phyloP scores from a whole-genome alignment of 2,329 filamentous ascomycete species.

The Zarea fungicola region DNA sequence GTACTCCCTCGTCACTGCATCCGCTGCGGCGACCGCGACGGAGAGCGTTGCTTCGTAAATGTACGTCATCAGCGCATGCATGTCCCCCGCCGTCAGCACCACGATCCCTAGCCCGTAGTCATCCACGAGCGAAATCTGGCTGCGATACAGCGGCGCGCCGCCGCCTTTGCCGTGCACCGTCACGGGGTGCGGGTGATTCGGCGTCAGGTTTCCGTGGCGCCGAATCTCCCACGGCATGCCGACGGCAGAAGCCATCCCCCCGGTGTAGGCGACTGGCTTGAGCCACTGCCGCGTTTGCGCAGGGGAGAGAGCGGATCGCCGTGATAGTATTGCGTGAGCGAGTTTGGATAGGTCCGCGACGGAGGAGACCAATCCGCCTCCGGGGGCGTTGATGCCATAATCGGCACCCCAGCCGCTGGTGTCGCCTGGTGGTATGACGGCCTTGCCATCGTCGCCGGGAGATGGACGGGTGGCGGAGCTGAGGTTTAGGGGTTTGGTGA shows the following conservation, averaged over 20 bases:
- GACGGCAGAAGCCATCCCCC: conserved; percentile 25
- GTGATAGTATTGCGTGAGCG: conserved; percentile 23
- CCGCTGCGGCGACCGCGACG: conserved; percentile 23
- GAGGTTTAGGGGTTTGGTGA: conserved; percentile 18
- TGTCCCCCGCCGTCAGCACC: conserved; percentile 23
- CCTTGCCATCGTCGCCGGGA: conserved; percentile 25
- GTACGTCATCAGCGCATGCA: conserved; percentile 22
- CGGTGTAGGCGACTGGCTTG: conserved; percentile 28
- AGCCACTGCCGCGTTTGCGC: conserved; percentile 28
- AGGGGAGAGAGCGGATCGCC: conserved; percentile 19
- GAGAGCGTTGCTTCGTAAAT: conserved; percentile 25
- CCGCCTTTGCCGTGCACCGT: conserved; percentile 31
- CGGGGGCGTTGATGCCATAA: conserved; percentile 29
- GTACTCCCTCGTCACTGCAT: conserved; percentile 24
- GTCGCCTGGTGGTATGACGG: conserved; percentile 29
- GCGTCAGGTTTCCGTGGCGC: conserved; percentile 22
- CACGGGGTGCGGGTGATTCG: conserved; percentile 25
- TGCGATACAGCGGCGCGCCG: conserved; percentile 28
- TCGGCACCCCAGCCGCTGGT: conserved; percentile 30
- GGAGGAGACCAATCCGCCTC: conserved; percentile 31
- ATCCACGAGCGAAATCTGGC: conserved; percentile 30
- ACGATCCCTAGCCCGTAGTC: conserved; percentile 25
- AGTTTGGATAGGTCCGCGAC: conserved; percentile 28
- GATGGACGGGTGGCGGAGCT: conserved; percentile 20
- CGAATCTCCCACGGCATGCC: conserved; percentile 35